These are phyloP conservation scores for Plasmodium berghei DNA, from an alignment of 169 alveolate species.

Conservation along the genomic window DNA sequence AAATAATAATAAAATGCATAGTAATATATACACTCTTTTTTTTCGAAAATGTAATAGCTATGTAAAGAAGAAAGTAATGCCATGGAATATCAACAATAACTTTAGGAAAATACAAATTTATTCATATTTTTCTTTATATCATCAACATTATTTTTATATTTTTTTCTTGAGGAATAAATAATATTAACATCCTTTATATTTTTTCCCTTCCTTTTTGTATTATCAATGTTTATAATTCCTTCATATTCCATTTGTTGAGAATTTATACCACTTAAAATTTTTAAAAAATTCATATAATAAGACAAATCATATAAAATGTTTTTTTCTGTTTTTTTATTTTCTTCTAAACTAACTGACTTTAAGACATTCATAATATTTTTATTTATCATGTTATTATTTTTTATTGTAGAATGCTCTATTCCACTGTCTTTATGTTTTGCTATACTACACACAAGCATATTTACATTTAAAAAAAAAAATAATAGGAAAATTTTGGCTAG, in stretches of 20 bases:
- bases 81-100: too few relatives aligned
- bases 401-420: not conserved
- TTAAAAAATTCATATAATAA: slow-evolving; percentile 36
- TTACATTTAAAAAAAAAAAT: not conserved
- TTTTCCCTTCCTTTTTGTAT: slow-evolving; percentile 10
- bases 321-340: slow-evolving; percentile 16
- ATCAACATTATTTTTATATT: slow-evolving; percentile 47
- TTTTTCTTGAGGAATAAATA: slow-evolving; percentile 17
- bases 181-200: slow-evolving; percentile 7
- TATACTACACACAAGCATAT: not conserved
- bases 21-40: too few relatives aligned
- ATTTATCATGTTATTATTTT: not conserved
- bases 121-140: slow-evolving; percentile 32
- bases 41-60: too few relatives aligned
- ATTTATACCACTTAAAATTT: slow-evolving; percentile 13
- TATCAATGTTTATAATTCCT: slow-evolving; percentile 25
- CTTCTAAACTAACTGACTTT: slow-evolving; percentile 24
- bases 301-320: slow-evolving; percentile 23
- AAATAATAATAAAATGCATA: too few relatives aligned
- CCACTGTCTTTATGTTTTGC: slow-evolving; percentile 4
- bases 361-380: slow-evolving; percentile 38
- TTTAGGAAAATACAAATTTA: not conserved
- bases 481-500: not conserved
- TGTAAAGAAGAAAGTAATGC: too few relatives aligned
- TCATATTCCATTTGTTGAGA: slow-evolving; percentile 13